Base-by-base conservation (phyloP, 257 asterid species). In the Solanum ahanhuiri region DNA sequence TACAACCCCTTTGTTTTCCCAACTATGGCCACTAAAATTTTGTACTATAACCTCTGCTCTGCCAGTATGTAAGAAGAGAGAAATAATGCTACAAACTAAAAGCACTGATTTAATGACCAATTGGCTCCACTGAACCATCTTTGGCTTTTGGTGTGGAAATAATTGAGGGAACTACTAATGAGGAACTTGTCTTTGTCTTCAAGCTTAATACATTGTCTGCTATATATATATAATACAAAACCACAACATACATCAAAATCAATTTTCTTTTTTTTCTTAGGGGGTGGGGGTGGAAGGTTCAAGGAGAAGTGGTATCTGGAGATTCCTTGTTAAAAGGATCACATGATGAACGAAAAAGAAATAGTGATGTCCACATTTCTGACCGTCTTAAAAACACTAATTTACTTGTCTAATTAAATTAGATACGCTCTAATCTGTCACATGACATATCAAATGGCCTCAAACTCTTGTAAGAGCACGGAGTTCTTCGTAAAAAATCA, bases 1-100 rank as follows among this genome's bases (percentile, higher is more conserved):
- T 4, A 81, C 67, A 2, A 89, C 43, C 72, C 76, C 86, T 83
- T 90, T 88, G 30, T 58, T 79, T 34, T 69, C 34, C 86, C 79
- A 83, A 39, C 86, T 85, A 18, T 9, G 14, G 45, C 28, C 73
- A 85, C 57, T 81, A 43, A 89, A 72, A 51, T 43, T 86, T 66
- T 45, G 86, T 57, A 88, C 77, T 51, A 64, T 14, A 20, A 70
- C 14, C 64, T 73, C 79, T 41, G 82, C 37, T 69, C 87, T 88
- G 87, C 88, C 9, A 79, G 6, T 79, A 22, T 28, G 41, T 45
- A 79, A 45, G 2, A 17, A 79, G 3, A 79, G 67, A 79, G 84
- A 79, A 7, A 45, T 45, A 79, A 79, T 45, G 41, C 66, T 25
- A 25, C 9, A 45, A 8, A 43, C 83, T 43, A 77, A 43, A 18